Evolutionary conservation across 805 yeast species (phyloP), one percentile per base, ranked within the genome.

Genomic region (Metschnikowia bowlesiae): DNA sequence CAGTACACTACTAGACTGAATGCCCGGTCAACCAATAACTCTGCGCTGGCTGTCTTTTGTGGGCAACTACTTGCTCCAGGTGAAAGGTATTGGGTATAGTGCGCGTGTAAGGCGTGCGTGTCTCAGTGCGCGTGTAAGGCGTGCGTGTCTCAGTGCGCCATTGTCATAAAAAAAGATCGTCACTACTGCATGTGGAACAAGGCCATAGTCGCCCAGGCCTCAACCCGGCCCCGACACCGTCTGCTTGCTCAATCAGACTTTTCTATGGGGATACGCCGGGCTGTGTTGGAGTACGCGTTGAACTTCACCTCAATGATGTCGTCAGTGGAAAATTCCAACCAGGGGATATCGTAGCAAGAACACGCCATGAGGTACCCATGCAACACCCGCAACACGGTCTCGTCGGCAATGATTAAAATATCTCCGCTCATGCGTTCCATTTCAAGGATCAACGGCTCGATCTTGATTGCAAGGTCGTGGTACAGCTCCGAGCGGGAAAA

Each of bases 321-420:
- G 63, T 87, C 81, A 50, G 88, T 81, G 36, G 92, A 84, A 68
- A 94, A 91, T 53, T 80, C 73, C 47, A 92, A 72, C 37, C 74
- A 71, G 6, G 99, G 97, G 51, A 94, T 89, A 58, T 91, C 97
- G 53, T 77, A 76, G 58, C 94, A 87, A 2, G 92, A 81, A 57
- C 89, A 84, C 6, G 97, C 94, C 96, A 94, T 89, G 60, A 92
- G 75, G 68, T 94, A 94, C 3, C 98, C 99, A 62, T 90, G 94
- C 47, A 94, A 78, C 5, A 94, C 96, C 53, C 91, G 76, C 55
- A 95, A 76, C 2, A 94, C 86, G 0, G 96, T 82, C 61, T 92
- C 97, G 65, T 94, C 97, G 1, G 97, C 97, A 58, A 94, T 87
- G 52, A 94, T 86, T 57, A 94, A 73, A 13, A 94, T 79, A 64